phyloP scores from a whole-genome alignment of 2,329 filamentous ascomycete species.

The Coniosporium uncinatum region DNA sequence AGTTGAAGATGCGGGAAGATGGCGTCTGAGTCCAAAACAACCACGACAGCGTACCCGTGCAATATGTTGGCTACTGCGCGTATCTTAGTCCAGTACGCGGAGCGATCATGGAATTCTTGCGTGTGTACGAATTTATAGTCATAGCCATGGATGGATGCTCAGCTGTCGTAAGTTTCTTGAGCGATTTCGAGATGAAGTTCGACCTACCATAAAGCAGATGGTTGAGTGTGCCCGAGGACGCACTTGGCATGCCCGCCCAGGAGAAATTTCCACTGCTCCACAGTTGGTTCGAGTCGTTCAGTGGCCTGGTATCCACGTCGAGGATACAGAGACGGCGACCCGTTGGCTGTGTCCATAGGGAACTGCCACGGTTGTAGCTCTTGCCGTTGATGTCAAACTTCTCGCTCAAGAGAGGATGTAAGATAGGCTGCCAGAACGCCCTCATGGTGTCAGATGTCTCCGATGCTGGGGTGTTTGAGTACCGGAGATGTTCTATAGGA shows the following conservation, averaged over 20 bases:
- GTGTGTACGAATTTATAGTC: slow-evolving; percentile 38
- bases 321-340: slow-evolving; percentile 19
- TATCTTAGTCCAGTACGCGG: slow-evolving; percentile 37
- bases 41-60: slow-evolving; percentile 31
- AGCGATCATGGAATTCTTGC: slow-evolving; percentile 22
- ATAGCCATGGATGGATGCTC: slow-evolving; percentile 35
- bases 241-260: slow-evolving; percentile 14
- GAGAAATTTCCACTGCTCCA: slow-evolving; percentile 10
- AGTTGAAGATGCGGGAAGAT: slow-evolving; percentile 34
- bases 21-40: slow-evolving; percentile 40
- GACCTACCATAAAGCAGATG: slow-evolving; percentile 29
- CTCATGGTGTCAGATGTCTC: too few species aligned
- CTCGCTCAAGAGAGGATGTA: background rate
- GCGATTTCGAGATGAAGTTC: background rate
- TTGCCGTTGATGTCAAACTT: background rate
- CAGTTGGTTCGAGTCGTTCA: slow-evolving; percentile 6
- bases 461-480: too few species aligned
- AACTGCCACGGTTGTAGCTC: background rate
- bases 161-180: background rate
- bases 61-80: slow-evolving; percentile 30
- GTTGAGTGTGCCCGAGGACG: slow-evolving; percentile 30
- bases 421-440: background rate
- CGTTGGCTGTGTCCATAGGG: slow-evolving; percentile 15
- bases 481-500: too few species aligned
- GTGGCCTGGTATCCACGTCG: slow-evolving; percentile 20